These are phyloP conservation scores for Eucalyptus pauciflora DNA, from an alignment of 345 rosid genomes.

Conservation along the genomic window DNA sequence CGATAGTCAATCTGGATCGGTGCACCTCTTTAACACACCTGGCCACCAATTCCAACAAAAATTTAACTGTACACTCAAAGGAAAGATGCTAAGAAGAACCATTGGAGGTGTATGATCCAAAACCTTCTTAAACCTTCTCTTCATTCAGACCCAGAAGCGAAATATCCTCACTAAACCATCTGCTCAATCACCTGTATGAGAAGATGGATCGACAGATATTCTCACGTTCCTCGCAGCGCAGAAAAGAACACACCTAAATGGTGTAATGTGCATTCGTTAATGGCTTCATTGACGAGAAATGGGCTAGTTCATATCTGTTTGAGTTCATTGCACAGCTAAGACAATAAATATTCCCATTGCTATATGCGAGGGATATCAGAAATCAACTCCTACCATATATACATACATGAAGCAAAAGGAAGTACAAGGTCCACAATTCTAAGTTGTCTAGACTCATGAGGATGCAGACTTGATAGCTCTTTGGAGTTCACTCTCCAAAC, in stretches of 20 bases:
- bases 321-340: not conserved
- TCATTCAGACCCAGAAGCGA: not conserved
- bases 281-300: not conserved
- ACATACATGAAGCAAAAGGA: not conserved
- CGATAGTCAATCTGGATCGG: not conserved
- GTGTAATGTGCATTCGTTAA: not conserved
- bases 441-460: not conserved
- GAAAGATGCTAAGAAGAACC: not conserved
- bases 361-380: not conserved
- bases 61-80: not conserved
- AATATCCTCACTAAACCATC: not conserved
- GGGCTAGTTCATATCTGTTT: not conserved
- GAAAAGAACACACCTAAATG: not conserved
- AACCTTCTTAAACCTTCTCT: not conserved
- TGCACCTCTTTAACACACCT: not conserved
- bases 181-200: not conserved
- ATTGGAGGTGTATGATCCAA: not conserved
- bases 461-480: slow-evolving; percentile 50
- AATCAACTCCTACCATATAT: not conserved
- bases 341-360: not conserved
- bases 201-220: not conserved
- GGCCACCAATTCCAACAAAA: not conserved
- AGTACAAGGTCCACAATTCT: not conserved
- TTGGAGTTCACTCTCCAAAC: slow-evolving; percentile 44
- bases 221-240: not conserved